Conservation (phyloP, 176 grass and related monocot genomes). For the Saccharum officinarum region DNA sequence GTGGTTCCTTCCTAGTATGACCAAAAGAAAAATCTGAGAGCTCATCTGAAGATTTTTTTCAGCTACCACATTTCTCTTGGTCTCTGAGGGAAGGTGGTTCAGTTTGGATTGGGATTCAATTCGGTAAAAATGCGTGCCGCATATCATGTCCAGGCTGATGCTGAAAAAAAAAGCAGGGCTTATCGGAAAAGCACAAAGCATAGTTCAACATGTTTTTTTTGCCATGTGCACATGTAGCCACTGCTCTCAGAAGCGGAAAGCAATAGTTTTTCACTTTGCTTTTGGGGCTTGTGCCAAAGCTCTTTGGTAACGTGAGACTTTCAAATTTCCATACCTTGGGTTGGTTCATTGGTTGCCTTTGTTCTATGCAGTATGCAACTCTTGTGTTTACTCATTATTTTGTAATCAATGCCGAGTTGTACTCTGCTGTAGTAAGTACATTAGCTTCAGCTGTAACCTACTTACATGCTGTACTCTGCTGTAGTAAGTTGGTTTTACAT, state of each 20-base stretch:
- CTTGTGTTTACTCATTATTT: background rate
- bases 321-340: background rate
- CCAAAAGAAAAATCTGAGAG: background rate
- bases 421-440: background rate
- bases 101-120: background rate
- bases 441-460: background rate
- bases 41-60: background rate
- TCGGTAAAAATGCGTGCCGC: background rate
- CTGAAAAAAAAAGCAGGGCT: background rate
- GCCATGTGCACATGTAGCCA: slow-evolving; percentile 4
- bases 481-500: background rate
- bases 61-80: slow-evolving; percentile 6
- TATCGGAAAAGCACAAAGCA: slow-evolving; percentile 24
- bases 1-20: background rate
- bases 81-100: background rate
- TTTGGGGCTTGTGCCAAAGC: slow-evolving; percentile 1
- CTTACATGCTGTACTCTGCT: no score
- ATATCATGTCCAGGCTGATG: background rate
- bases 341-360: background rate
- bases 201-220: slow-evolving; percentile 1
- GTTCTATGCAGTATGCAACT: background rate
- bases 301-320: background rate
- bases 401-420: background rate
- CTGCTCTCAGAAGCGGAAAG: slow-evolving; percentile 29
- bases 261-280: background rate